phyloP scores from a whole-genome alignment of 768 basidiomycete genomes.

The Pleurotus tuoliensis region DNA sequence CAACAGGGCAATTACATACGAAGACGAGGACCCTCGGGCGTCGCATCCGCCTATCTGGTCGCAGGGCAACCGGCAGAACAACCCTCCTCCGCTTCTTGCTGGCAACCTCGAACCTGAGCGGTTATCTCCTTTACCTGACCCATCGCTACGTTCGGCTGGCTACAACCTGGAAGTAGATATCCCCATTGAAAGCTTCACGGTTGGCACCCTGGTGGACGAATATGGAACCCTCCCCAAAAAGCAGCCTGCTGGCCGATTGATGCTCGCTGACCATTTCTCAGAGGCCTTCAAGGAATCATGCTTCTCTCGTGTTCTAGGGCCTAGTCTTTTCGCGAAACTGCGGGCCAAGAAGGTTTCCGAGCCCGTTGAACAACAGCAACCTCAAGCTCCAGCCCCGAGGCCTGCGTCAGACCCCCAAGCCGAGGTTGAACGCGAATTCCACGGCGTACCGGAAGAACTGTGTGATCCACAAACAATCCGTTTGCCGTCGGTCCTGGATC shows the following conservation, averaged over 20 bases:
- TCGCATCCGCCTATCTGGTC: neutral
- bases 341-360: slow-evolving; percentile 31
- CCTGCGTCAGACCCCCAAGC: no score
- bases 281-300: slow-evolving; percentile 8
- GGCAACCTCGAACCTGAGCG: neutral
- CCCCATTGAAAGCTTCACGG: neutral
- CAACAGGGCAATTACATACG: neutral
- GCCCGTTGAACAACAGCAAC: slow-evolving; percentile 1
- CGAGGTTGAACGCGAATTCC: slow-evolving; percentile 10
- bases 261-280: slow-evolving; percentile 1
- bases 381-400: neutral
- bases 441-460: slow-evolving; percentile 35
- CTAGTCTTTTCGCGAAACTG: slow-evolving; percentile 31
- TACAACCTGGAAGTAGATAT: neutral
- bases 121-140: neutral
- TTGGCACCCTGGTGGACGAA: neutral
- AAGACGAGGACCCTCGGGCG: neutral
- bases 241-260: slow-evolving; percentile 9
- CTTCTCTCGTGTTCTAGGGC: slow-evolving; percentile 9
- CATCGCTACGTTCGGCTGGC: neutral
- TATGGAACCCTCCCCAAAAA: neutral
- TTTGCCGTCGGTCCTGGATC: slow-evolving; percentile 28
- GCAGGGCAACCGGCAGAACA: neutral
- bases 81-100: neutral
- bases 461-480: slow-evolving; percentile 41